phyloP scores from a whole-genome alignment of 805 yeast species.

The Yarrowia yakushimensis region DNA sequence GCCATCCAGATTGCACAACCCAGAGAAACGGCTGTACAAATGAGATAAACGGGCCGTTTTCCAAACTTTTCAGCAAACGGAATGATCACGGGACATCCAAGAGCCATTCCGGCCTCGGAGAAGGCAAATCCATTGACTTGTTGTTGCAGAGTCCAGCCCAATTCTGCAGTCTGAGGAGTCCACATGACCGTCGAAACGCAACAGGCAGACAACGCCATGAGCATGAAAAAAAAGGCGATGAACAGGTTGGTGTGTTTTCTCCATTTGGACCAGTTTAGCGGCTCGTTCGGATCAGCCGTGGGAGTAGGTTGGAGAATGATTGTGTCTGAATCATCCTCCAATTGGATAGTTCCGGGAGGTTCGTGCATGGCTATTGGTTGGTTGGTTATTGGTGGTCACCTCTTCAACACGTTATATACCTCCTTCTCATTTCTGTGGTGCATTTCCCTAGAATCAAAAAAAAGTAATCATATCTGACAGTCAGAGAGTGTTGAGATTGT shows the following conservation, averaged over 20 bases:
- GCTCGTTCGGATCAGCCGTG: background rate
- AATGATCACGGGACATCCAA: background rate
- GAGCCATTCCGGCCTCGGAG: background rate
- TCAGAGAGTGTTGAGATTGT: no score
- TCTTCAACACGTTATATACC: no score
- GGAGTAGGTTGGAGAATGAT: background rate
- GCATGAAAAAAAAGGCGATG: background rate
- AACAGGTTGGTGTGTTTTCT: background rate
- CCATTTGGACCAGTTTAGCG: background rate
- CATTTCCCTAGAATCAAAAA: no score
- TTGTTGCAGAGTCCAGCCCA: background rate
- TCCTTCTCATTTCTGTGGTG: no score
- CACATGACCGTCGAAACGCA: background rate
- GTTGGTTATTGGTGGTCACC: no score
- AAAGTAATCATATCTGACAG: no score
- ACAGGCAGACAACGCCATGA: background rate
- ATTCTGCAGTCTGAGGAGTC: background rate
- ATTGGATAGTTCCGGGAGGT: background rate
- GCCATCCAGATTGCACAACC: background rate
- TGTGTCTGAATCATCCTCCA: background rate
- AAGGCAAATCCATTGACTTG: background rate
- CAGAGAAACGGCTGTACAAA: background rate
- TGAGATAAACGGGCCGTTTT: background rate
- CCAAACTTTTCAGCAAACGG: background rate
- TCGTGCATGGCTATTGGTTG: background rate